Conservation (phyloP, 768 basidiomycete species). For the Tulasnella sp. region DNA sequence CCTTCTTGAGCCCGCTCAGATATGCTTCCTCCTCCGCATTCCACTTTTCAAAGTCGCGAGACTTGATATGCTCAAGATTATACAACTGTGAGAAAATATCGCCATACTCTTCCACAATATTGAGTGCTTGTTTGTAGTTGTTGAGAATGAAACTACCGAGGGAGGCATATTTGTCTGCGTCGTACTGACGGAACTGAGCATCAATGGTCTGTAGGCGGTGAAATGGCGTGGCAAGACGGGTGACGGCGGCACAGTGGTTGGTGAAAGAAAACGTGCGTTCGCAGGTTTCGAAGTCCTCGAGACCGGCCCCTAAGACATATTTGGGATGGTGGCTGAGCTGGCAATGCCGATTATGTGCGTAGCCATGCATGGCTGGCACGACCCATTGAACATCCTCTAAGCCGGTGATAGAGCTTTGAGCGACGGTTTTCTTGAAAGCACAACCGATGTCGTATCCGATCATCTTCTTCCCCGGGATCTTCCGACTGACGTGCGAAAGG, state of each 20-base stretch:
- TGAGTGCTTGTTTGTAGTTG: conserved; percentile 4
- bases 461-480: background rate
- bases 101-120: background rate
- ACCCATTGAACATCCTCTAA: too few relatives aligned
- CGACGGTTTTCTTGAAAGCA: background rate
- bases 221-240: conserved; percentile 23
- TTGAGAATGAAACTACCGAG: conserved; percentile 18
- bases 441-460: conserved; percentile 11
- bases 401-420: background rate
- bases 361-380: too few relatives aligned
- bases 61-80: background rate
- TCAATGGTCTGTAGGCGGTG: conserved; percentile 25
- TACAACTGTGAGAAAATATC: background rate
- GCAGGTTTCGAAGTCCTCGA: conserved; percentile 28
- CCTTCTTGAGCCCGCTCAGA: background rate
- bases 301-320: conserved; percentile 24
- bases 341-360: conserved; percentile 19
- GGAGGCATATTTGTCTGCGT: conserved; percentile 27
- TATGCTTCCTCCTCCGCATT: background rate
- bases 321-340: conserved; percentile 27
- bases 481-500: background rate
- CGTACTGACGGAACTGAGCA: conserved; percentile 26
- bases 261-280: conserved; percentile 27
- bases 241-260: conserved; percentile 21
- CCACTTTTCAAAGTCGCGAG: background rate